Conservation (phyloP, 805 yeast genomes). For the Ogataea paraovalis region DNA sequence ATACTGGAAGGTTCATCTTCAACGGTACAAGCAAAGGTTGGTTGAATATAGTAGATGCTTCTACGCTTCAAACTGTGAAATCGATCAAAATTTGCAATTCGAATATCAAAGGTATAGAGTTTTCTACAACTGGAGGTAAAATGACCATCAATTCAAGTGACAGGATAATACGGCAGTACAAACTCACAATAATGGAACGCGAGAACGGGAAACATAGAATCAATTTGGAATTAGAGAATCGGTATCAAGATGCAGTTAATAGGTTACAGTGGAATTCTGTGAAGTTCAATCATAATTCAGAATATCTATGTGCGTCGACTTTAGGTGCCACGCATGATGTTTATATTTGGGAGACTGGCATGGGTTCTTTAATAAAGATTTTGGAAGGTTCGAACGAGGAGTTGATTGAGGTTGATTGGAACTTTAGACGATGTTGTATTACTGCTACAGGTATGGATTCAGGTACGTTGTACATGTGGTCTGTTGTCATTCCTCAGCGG, state of each 20-base stretch:
- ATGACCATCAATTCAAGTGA: slow-evolving; percentile 77
- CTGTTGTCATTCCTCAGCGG: slow-evolving; percentile 76
- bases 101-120: slow-evolving; percentile 63
- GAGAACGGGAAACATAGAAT: neutral
- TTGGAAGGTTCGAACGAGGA: slow-evolving; percentile 91
- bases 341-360: slow-evolving; percentile 86
- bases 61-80: slow-evolving; percentile 35
- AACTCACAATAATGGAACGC: slow-evolving; percentile 18
- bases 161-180: slow-evolving; percentile 63
- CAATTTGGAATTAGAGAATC: slow-evolving; percentile 64
- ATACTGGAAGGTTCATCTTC: slow-evolving; percentile 52
- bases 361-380: slow-evolving; percentile 86
- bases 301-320: slow-evolving; percentile 85
- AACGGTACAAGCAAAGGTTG: slow-evolving; percentile 82
- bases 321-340: slow-evolving; percentile 85
- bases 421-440: slow-evolving; percentile 65
- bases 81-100: slow-evolving; percentile 53
- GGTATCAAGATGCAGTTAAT: slow-evolving; percentile 87
- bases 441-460: slow-evolving; percentile 83
- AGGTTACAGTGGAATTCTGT: slow-evolving; percentile 85
- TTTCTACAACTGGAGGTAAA: slow-evolving; percentile 56
- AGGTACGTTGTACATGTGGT: slow-evolving; percentile 81
- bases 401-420: slow-evolving; percentile 83
- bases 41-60: slow-evolving; percentile 46
- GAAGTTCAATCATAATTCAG: slow-evolving; percentile 68